Base-by-base conservation (phyloP, 768 basidiomycete species). In the Sarcodon sp. region DNA sequence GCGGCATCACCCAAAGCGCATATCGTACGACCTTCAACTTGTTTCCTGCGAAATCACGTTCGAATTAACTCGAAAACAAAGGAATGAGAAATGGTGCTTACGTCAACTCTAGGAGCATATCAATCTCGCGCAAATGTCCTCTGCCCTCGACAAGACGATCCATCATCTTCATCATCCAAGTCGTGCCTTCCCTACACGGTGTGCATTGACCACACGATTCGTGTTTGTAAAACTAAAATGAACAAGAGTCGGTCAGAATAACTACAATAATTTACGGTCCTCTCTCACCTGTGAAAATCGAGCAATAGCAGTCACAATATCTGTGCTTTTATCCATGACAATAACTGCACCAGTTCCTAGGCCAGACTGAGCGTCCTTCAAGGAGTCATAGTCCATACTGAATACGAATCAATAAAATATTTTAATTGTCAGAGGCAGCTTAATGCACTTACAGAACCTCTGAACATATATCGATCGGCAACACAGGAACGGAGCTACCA, bases 151-250 rank as follows among this genome's bases (percentile, higher is more conserved):
- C 89, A 72, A 99, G 79, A 43, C 94, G 83, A 62, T 90, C 77
- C 94, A 99, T 99, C 91, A 98, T 97, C 67, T 97, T 94, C 79
- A 86, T 89, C 87, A 99, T 90, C 94, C 94, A 98, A 0, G 91
- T 96, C 2, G 94, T 98, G 35, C 92, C 91, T 59, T 92, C 87
- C 53, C 89, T 70, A 63, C 91, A 94, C 3, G 92, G 91, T 9
- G 91, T 93, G 58, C 93, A 97, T 62, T 98, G 94, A 11, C 94
- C 93, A 57, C 93, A 98, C 1, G 91, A 94, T 62, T 98, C 94
- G 67, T 97, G 94, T 66, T 96, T 94, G 73, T 97, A 97, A 71
- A 98, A 97, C 76, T 87, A 46, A 16, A 35, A 52, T 31, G n/a
- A 10, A 15, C 46, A 15, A 21, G 21, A 27, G 21, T 27, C 21